A percentile compares a stretch with the other conserved stretches of the same genome.
Conservation (phyloP, 257 asterid genomes). For the Henckelia pumila region DNA sequence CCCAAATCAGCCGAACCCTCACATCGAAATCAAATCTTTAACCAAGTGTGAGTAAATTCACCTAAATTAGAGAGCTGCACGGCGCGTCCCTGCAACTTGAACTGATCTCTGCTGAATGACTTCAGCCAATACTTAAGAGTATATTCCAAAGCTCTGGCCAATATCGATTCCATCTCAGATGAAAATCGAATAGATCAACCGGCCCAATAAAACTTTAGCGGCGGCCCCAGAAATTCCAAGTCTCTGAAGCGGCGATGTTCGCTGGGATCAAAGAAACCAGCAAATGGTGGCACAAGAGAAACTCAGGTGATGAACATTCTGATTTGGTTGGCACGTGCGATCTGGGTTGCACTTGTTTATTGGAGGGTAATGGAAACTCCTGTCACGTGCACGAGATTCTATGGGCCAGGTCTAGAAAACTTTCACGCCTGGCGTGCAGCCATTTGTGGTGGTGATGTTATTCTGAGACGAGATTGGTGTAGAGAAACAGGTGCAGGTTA, state of each 20-base stretch:
- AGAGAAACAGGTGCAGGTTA: not conserved
- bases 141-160: constrained; percentile 92
- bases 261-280: constrained; percentile 31
- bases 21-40: constrained; percentile 18
- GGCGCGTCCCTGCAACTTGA: constrained; percentile 87
- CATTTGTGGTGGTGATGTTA: constrained; percentile 19
- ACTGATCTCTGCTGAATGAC: constrained; percentile 93
- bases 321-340: constrained; percentile 49
- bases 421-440: constrained; percentile 37
- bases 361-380: not conserved
- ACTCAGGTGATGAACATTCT: constrained; percentile 29
- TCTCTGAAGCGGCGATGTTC: constrained; percentile 17
- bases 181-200: constrained; percentile 25
- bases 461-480: not conserved
- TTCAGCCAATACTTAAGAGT: constrained; percentile 95
- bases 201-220: constrained; percentile 3
- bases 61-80: constrained; percentile 91
- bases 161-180: constrained; percentile 71
- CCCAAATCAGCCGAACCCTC: constrained; percentile 19
- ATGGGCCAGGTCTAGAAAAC: constrained; percentile 29
- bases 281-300: constrained; percentile 32
- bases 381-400: constrained; percentile 44
- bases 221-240: constrained; percentile 12
- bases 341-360: constrained; percentile 23
- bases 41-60: constrained; percentile 29